phyloP scores from a whole-genome alignment of 164 flowering plant genomes.

The Akebia trifoliata region DNA sequence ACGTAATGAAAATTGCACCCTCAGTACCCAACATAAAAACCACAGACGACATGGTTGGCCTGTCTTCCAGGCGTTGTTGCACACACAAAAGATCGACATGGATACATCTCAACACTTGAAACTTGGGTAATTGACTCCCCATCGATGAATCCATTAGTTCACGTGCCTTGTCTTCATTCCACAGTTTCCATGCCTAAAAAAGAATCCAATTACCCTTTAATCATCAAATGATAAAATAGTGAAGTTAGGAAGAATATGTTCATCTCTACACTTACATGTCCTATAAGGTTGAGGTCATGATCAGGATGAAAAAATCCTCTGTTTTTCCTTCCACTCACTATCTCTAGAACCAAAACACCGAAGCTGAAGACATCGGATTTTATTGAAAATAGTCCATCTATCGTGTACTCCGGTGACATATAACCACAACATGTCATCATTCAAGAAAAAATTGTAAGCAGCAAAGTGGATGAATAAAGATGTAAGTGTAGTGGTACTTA shows the following conservation, averaged over 20 bases:
- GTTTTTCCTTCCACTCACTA: conserved; percentile 25
- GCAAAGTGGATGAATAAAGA: not conserved
- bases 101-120: too few species aligned
- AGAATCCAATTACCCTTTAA: not conserved
- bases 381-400: conserved; percentile 26
- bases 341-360: conserved; percentile 32
- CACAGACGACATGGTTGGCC: too few species aligned
- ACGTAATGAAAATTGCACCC: too few species aligned
- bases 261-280: conserved; percentile 3
- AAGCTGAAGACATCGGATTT: conserved; percentile 38
- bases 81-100: too few species aligned
- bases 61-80: too few species aligned
- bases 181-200: not conserved
- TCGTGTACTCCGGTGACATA: conserved; percentile 35
- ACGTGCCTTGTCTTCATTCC: too few species aligned
- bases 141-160: too few species aligned
- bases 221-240: not conserved
- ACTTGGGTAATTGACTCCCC: too few species aligned
- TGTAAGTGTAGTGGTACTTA: conserved; percentile 9
- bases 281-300: conserved; percentile 11
- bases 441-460: not conserved
- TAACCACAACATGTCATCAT: conserved; percentile 10
- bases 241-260: too few species aligned
- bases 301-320: conserved; percentile 21
- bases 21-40: too few species aligned